A percentile compares a stretch with the other conserved stretches of the same genome.
Evolutionary conservation across 2,329 filamentous ascomycete species (phyloP).

Genomic region (Pleoardoris graminearum): DNA sequence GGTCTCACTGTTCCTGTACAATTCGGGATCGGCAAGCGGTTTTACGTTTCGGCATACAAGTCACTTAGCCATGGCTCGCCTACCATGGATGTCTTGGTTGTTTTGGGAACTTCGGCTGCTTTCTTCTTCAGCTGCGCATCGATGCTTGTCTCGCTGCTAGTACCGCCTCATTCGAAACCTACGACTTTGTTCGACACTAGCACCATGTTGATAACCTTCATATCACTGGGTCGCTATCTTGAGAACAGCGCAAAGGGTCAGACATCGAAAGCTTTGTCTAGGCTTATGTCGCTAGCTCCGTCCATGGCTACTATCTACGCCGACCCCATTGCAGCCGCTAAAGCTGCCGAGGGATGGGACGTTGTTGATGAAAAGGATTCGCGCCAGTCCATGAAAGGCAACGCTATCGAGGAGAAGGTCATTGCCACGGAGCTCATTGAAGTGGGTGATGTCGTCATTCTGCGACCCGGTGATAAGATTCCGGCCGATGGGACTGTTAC

Average conservation of each 20-base stretch:
- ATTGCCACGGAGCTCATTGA: conserved; percentile 94
- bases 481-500: conserved; percentile 88
- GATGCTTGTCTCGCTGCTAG: conserved; percentile 79
- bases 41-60: conserved; percentile 92
- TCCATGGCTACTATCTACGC: conserved; percentile 97
- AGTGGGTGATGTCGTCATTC: conserved; percentile 88
- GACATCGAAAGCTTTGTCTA: conserved; percentile 89
- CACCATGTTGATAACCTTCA: conserved; percentile 97
- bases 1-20: conserved; percentile 88
- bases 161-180: conserved; percentile 76
- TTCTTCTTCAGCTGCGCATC: conserved; percentile 93
- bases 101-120: conserved; percentile 89
- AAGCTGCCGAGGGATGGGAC: conserved; percentile 80
- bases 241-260: conserved; percentile 96
- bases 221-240: conserved; percentile 85
- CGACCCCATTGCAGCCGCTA: conserved; percentile 91
- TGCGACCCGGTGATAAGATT: conserved; percentile 94
- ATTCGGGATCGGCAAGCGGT: conserved; percentile 93
- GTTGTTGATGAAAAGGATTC: conserved; percentile 50
- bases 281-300: conserved; percentile 92
- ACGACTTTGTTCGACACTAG: conserved; percentile 95
- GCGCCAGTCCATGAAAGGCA: conserved; percentile 53
- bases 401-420: conserved; percentile 75
- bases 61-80: conserved; percentile 87
- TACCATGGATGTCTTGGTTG: conserved; percentile 96